Conservation (phyloP, 768 basidiomycete genomes). For the Panaeolus papilionaceus region DNA sequence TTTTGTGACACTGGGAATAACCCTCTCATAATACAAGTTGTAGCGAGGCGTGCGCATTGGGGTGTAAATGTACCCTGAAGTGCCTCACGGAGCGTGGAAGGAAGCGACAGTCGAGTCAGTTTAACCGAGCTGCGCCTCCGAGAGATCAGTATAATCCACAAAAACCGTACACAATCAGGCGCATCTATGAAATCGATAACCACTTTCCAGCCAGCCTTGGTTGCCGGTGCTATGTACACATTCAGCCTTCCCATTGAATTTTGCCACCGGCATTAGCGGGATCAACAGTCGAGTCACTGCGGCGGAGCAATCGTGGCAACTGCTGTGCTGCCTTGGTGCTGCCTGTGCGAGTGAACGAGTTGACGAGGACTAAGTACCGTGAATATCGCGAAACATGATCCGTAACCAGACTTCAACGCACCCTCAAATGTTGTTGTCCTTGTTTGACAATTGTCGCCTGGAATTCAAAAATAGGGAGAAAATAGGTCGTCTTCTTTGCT, state of each 20-base stretch:
- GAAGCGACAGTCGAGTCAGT: not conserved
- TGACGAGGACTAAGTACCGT: not conserved
- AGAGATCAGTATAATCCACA: not conserved
- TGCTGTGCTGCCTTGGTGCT: not conserved
- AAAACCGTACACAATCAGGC: not conserved
- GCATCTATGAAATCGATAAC: conserved; percentile 7
- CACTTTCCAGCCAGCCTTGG: not conserved
- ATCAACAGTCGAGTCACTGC: conserved; percentile 5
- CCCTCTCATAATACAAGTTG: not conserved
- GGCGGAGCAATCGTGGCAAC: not conserved
- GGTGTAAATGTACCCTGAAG: not conserved
- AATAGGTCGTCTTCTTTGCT: too few relatives aligned
- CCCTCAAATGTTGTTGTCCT: not conserved
- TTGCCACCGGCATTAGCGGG: conserved; percentile 2
- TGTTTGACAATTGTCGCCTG: too few relatives aligned
- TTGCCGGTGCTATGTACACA: not conserved
- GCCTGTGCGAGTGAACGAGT: not conserved
- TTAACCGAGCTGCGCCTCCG: conserved; percentile 8
- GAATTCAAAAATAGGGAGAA: too few relatives aligned
- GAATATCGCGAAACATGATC: not conserved
- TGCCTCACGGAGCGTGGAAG: conserved; percentile 7
- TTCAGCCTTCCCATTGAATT: not conserved
- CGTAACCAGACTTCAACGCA: not conserved
- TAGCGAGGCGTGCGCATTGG: not conserved
- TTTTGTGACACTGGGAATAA: not conserved